Base-by-base conservation (phyloP, 148 eudicot species). In the Gaultheria prostrata region DNA sequence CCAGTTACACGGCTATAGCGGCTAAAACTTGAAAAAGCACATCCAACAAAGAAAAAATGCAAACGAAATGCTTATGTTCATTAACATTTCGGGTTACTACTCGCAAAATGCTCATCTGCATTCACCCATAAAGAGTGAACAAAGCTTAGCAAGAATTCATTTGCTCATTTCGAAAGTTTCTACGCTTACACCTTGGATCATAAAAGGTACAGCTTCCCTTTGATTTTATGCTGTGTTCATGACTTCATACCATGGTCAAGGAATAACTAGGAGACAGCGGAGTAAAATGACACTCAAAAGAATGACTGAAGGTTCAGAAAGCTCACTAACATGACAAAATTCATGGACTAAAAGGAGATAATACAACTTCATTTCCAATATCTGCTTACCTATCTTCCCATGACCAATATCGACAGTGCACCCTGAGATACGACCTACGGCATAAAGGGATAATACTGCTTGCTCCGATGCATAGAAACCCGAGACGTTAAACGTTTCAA, bases 381-480 rank as follows among this genome's bases (percentile, higher is more conserved):
- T 65, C 18, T 53, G 87, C 83, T 80, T 84, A 94, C 99, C 99
- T 85, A 95, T 92, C 90, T 95, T 95, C 59, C 98, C 99, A 87
- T 97, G 99, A 63, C 99, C 99, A 84, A 97, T 91, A 89, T 97
- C 99, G 80, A 97, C 99, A 30, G 98, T 87, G 86, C 99, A 97
- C 78, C 99, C 99, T 28, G 99, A 97, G 82, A 97, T 97, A 79
- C 99, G 96, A 3, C 99, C 99, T 30, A 95, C 97, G 4, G 99
- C 99, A 88, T 97, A 97, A 24, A 97, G 93, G 28, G 99, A 97
- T 79, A 97, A 86, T 15, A 97, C 99, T 54, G 99, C 96, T 91
- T 97, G 99, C 85, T 97, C 99, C 32, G 95, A 84, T 30, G 98
- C 99, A 90, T 92, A 97, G 86, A 97, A 97, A 76, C 99, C 99